phyloP scores from a whole-genome alignment of 768 basidiomycete genomes.

The Pleurotus citrinopileatus region DNA sequence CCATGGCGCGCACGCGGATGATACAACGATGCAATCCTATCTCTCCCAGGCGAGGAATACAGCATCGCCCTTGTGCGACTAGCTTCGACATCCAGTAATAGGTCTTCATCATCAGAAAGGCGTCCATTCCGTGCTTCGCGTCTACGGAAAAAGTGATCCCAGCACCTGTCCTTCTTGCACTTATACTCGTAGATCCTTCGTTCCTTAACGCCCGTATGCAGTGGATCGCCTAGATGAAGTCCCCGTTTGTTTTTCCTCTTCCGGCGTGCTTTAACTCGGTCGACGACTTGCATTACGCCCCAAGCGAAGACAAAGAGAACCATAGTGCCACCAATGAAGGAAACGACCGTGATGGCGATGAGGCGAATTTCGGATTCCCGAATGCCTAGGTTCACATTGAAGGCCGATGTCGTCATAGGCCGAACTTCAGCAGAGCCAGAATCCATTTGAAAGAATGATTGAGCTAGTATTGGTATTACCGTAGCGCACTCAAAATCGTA shows the following conservation, averaged over 20 bases:
- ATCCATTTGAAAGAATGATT: neutral
- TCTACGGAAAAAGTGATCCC: neutral
- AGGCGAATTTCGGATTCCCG: constrained; percentile 8
- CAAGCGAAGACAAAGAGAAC: neutral
- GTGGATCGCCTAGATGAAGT: neutral
- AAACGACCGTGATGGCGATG: constrained; percentile 2
- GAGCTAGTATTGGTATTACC: no score
- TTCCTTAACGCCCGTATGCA: neutral
- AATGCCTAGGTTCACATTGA: constrained; percentile 1
- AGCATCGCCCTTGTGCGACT: neutral
- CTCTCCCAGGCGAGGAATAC: neutral
- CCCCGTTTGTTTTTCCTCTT: neutral
- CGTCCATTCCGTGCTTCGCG: neutral
- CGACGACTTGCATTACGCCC: constrained; percentile 4
- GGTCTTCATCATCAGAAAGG: neutral
- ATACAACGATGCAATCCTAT: neutral
- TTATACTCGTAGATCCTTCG: neutral
- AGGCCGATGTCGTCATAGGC: neutral
- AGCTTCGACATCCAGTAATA: neutral
- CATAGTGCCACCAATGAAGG: constrained; percentile 3
- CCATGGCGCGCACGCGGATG: neutral
- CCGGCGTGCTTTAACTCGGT: neutral
- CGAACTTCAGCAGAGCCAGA: neutral
- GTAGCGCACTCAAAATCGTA: no score
- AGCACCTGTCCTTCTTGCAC: neutral